Evolutionary conservation across 2,329 filamentous ascomycete species (phyloP), one percentile per base, ranked within the genome.

Genomic region (Sclerotinia trifoliorum): DNA sequence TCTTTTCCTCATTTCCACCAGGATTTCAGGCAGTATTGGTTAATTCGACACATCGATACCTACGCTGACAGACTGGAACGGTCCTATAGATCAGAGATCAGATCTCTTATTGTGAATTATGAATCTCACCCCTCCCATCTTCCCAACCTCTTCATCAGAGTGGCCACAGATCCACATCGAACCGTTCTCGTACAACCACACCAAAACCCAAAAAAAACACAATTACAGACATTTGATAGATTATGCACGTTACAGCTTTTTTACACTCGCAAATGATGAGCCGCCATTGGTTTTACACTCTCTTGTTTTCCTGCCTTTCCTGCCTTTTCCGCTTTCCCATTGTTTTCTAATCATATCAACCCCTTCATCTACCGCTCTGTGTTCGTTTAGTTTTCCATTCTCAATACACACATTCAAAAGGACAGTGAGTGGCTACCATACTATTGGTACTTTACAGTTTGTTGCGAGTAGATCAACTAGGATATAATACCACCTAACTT

Each of bases 391-490:
- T 26, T 19, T 63, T 46, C 21, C 13, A 15, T 21, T 44, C 21
- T 61, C 58, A 61, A 19, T 65, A 10, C 24, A 24, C 3, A 54
- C 24, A 10, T 21, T 21, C n/a, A 52, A 7, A 44, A 24, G n/a
- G 52, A 24, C 17, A 61, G n/a, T 46, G 10, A 61, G 65, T 66
- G 65, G 46, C 44, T 52, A 29, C 64, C 64, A 48, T 42, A 26
- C 44, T 66, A 19, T 49, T 24, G 55, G 55, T 49, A 66, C 19
- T 11, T 39, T 2, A 51, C 46, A 15, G n/a, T 51, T 49, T 2
- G 11, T 62, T 29, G 3, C 32, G 13, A 29, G 35, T 29, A 62
- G 29, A 26, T 32, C 17, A 35, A 35, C 42, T 61, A 17, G 42
- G 24, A 32, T 29, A 21, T 11, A 39, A 13, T 32, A 32, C 42